phyloP scores from a whole-genome alignment of 208 protist genomes.

The Lotmaria passim region DNA sequence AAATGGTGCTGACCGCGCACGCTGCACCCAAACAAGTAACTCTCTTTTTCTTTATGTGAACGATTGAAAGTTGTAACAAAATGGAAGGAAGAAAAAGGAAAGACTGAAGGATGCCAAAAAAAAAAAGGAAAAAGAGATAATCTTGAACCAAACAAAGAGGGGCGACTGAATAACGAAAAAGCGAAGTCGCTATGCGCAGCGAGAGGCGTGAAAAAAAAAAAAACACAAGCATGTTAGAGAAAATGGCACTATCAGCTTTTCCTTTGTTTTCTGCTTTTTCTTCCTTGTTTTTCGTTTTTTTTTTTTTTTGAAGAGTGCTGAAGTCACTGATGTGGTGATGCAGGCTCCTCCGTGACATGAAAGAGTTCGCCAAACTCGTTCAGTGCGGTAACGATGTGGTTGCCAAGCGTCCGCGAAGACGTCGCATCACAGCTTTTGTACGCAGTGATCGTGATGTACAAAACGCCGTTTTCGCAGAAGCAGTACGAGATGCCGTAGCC shows the following conservation, averaged over 20 bases:
- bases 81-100: background rate
- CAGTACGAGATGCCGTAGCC: constrained; percentile 93
- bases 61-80: background rate
- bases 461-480: constrained; percentile 58
- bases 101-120: background rate
- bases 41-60: background rate
- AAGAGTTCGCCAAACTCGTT: constrained; percentile 41
- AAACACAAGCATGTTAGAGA: background rate
- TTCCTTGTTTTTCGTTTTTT: too few relatives aligned
- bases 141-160: background rate
- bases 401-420: constrained; percentile 40
- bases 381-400: constrained; percentile 54
- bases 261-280: too few relatives aligned
- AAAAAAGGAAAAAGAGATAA: background rate
- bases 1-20: too few relatives aligned
- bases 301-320: too few relatives aligned
- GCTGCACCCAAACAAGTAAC: too few relatives aligned
- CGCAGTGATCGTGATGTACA: constrained; percentile 86
- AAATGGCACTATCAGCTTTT: too few relatives aligned
- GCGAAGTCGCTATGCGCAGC: background rate
- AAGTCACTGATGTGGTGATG: background rate
- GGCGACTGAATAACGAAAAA: background rate
- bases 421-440: constrained; percentile 61
- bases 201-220: constrained; percentile 2
- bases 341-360: background rate